Percentiles rank a stretch among this genome's conserved stretches.
phyloP scores from a whole-genome alignment of 176 grass and related monocot species.

The Aegilops speltoides region DNA sequence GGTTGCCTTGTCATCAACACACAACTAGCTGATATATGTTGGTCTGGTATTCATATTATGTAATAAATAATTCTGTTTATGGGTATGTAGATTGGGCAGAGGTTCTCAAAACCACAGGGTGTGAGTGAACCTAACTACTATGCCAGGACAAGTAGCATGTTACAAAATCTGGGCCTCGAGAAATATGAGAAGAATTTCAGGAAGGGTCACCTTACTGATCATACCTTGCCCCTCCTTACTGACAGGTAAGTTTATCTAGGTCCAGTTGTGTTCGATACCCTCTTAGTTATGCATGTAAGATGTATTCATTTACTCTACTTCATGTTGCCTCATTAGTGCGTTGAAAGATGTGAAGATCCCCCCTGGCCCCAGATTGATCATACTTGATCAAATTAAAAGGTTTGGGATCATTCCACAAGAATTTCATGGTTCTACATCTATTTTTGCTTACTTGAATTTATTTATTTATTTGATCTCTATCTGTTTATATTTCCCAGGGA shows the following conservation, averaged over 20 bases:
- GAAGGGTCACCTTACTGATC: constrained; percentile 83
- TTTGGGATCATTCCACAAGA: constrained; percentile 25
- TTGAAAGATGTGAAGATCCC: constrained; percentile 91
- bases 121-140: constrained; percentile 38
- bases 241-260: constrained; percentile 51
- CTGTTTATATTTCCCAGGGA: constrained; percentile 47
- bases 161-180: constrained; percentile 74
- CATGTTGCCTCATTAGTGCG: constrained; percentile 59
- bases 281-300: not conserved
- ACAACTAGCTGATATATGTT: not conserved
- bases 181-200: constrained; percentile 97
- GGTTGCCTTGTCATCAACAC: not conserved
- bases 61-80: constrained; percentile 15
- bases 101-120: constrained; percentile 60
- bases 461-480: not conserved
- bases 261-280: not conserved
- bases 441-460: constrained; percentile 1
- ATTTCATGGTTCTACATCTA: not conserved
- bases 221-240: constrained; percentile 79
- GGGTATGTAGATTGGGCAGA: constrained; percentile 70
- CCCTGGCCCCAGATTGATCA: constrained; percentile 87
- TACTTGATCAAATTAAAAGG: constrained; percentile 91
- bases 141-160: constrained; percentile 65
- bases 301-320: constrained; percentile 21
- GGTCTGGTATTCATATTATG: not conserved